Conservation (phyloP, 2,329 filamentous ascomycete species). For the Amphichorda felina region DNA sequence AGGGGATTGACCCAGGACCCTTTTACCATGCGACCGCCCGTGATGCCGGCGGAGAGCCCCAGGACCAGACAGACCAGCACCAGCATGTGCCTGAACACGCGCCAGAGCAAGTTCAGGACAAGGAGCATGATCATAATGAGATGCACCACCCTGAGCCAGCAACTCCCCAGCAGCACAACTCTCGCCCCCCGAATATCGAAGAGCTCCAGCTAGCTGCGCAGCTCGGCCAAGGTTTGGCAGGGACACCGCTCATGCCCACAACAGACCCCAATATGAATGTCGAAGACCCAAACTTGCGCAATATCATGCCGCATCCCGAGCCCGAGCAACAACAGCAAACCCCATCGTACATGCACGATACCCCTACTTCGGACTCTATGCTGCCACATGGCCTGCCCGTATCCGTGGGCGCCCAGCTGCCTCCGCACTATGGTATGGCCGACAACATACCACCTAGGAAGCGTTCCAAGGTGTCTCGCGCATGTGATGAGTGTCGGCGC, state of each 20-base stretch:
- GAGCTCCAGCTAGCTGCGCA: conserved; percentile 48
- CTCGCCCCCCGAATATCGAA: conserved; percentile 34
- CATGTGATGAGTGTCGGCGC: conserved; percentile 78
- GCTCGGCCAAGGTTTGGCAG: conserved; percentile 40
- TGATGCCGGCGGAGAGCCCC: conserved; percentile 18
- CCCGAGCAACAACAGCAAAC: conserved; percentile 11
- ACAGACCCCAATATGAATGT: conserved; percentile 31
- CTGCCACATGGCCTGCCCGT: conserved; percentile 22
- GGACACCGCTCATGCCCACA: conserved; percentile 33
- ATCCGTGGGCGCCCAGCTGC: conserved; percentile 21
- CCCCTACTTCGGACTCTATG: conserved; percentile 21
- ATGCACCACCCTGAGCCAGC: conserved; percentile 17
- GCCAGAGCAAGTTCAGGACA: conserved; percentile 9
- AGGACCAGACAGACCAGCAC: conserved; percentile 9
- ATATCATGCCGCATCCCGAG: conserved; percentile 13
- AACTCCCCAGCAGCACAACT: conserved; percentile 22
- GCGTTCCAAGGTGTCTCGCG: conserved; percentile 75
- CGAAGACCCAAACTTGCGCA: conserved; percentile 29
- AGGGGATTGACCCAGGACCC: conserved; percentile 27
- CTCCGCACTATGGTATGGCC: conserved; percentile 27
- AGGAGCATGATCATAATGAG: conserved; percentile 14
- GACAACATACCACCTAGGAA: conserved; percentile 60
- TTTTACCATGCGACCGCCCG: conserved; percentile 29
- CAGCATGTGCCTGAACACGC: conserved; percentile 3
- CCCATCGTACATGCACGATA: conserved; percentile 23